Percentiles rank a stretch among this genome's conserved stretches.
phyloP scores from a whole-genome alignment of 441 rosid species.

The Arabidopsis lyrata region DNA sequence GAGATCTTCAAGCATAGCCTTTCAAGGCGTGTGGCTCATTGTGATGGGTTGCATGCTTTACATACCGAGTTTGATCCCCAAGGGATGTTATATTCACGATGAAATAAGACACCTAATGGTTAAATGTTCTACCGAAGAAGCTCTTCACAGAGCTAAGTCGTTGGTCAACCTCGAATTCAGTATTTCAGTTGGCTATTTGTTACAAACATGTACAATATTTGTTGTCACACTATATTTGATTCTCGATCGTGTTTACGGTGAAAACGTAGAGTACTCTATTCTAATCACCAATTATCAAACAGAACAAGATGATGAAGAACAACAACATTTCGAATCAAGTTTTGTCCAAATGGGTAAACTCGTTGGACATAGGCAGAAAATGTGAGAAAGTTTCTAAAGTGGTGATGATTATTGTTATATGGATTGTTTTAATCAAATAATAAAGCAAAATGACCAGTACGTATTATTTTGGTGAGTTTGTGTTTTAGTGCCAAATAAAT shows the following conservation, averaged over 20 bases:
- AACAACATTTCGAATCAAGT: constrained; percentile 28
- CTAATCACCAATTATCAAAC: constrained; percentile 40
- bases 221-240: constrained; percentile 53
- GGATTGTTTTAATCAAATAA: background rate
- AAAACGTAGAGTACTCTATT: constrained; percentile 47
- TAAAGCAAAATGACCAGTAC: background rate
- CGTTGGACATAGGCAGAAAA: constrained; percentile 45
- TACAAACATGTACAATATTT: constrained; percentile 46
- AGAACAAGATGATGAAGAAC: constrained; percentile 53
- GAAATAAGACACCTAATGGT: constrained; percentile 67
- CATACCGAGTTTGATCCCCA: constrained; percentile 68
- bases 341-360: constrained; percentile 44
- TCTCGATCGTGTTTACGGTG: constrained; percentile 45
- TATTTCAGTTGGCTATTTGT: constrained; percentile 73
- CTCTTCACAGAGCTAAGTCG: constrained; percentile 70
- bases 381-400: constrained; percentile 10
- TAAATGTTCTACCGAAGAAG: constrained; percentile 55
- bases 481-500: background rate
- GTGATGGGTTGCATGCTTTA: constrained; percentile 74
- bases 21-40: constrained; percentile 77
- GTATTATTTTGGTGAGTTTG: background rate
- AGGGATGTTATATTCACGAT: constrained; percentile 61
- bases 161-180: constrained; percentile 74
- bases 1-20: constrained; percentile 65
- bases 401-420: background rate